Percentiles rank a stretch among this genome's conserved stretches.
Conservation (phyloP, 1,139 yeast genomes). For the Scheffersomyces quercinus region DNA sequence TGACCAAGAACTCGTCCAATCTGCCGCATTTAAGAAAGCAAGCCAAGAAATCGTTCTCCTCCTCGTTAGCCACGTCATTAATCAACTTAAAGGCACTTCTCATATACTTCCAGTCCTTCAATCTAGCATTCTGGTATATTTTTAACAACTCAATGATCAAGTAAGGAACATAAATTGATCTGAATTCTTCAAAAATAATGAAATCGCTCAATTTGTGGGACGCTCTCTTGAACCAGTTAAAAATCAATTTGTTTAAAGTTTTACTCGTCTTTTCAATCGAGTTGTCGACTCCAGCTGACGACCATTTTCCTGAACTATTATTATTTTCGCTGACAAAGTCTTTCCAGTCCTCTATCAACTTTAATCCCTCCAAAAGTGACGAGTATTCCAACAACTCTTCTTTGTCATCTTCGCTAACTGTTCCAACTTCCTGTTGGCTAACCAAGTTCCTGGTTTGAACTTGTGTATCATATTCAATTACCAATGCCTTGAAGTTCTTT, state of each 20-base stretch:
- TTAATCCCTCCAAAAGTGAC: constrained; percentile 41
- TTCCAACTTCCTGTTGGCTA: constrained; percentile 13
- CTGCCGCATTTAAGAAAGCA: constrained; percentile 64
- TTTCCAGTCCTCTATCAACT: constrained; percentile 42
- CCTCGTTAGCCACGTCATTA: constrained; percentile 46
- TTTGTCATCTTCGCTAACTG: constrained; percentile 40
- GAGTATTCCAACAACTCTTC: constrained; percentile 59
- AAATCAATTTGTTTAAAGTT: constrained; percentile 26
- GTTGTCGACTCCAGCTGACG: constrained; percentile 33
- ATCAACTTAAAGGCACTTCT: constrained; percentile 60
- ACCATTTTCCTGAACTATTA: constrained; percentile 22
- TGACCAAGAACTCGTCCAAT: constrained; percentile 58
- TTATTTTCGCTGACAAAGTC: constrained; percentile 23
- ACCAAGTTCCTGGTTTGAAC: constrained; percentile 27
- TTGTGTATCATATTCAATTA: constrained; percentile 56
- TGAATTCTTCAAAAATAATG: constrained; percentile 43
- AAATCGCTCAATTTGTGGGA: constrained; percentile 6
- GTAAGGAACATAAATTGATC: constrained; percentile 74
- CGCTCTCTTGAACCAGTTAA: constrained; percentile 34
- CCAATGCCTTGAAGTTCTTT: constrained; percentile 51
- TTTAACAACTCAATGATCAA: constrained; percentile 63
- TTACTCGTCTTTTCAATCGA: constrained; percentile 40
- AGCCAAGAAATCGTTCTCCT: constrained; percentile 38
- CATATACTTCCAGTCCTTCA: constrained; percentile 41
- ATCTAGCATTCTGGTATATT: constrained; percentile 48